Evolutionary conservation across 805 yeast species (phyloP), one percentile per base, ranked within the genome.

Genomic region (Danielia reshetovae): DNA sequence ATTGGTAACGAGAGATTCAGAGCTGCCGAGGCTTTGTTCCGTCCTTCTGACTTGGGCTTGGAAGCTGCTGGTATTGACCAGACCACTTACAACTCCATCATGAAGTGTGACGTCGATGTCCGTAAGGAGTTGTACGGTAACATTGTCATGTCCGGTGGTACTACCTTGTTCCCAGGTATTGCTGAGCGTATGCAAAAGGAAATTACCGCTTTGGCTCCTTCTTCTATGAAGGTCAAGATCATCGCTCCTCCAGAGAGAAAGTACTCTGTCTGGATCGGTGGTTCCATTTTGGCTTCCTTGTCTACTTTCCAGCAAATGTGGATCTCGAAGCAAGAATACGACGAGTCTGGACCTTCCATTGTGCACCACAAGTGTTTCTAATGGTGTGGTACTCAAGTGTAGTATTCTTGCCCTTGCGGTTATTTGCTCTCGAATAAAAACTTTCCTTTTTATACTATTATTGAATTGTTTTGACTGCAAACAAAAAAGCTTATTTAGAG

Each of bases 111-210:
- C 74, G 84, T 93, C 58, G 98, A 93, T 74, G 96, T 93, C 56
- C 86, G 98, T 75, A 90, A 86, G 78, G 97, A 90, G 72, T 81
- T 93, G 70, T 93, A 93, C 79, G 94, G 95, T 74, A 93, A 93
- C 84, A 93, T 93, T 63, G 98, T 93, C 67, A 84, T 93, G 93
- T 89, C 97, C 55, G 98, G 98, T 80, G 98, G 98, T 85, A 89
- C 97, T 60, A 93, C 98, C 57, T 88, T 93, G 97, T 93, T 88
- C 96, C 97, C 97, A 74, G 98, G 98, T 77, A 89, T 93, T 70
- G 97, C 97, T 71, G 97, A 93, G 81, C 90, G 98, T 80, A 87
- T 93, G 96, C 97, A 90, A 80, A 90, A 90, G 86, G 98, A 93
- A 78, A 88, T 93, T 63, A 87, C 97, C 57, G 96, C 97, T 58